A percentile compares a stretch with the other conserved stretches of the same genome.
phyloP scores from a whole-genome alignment of 164 flowering plant species.

The Kalanchoe fedtschenkoi region DNA sequence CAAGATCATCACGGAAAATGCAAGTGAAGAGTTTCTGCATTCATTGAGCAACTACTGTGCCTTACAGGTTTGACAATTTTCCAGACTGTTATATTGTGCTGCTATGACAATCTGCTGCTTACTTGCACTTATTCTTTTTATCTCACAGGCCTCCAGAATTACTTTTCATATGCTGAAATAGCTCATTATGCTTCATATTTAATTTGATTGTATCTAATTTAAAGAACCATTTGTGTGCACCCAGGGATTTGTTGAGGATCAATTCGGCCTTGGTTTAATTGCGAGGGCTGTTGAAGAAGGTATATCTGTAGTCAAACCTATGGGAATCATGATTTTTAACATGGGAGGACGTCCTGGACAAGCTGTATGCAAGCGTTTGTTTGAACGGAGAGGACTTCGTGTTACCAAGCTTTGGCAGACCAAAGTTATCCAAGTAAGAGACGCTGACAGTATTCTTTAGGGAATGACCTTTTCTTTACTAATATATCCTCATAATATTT shows the following conservation, averaged over 20 bases:
- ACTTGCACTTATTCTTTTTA: neutral
- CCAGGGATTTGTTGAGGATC: slow-evolving; percentile 98
- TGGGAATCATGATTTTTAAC: slow-evolving; percentile 92
- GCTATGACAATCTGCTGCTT: neutral
- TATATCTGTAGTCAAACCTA: slow-evolving; percentile 77
- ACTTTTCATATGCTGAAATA: neutral
- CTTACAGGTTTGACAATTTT: slow-evolving; percentile 52
- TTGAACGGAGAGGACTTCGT: slow-evolving; percentile 89
- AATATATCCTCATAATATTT: neutral
- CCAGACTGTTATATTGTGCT: neutral
- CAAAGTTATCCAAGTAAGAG: slow-evolving; percentile 73
- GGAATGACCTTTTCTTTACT: neutral
- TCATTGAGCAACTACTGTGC: slow-evolving; percentile 94
- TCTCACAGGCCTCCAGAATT: neutral
- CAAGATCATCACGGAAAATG: slow-evolving; percentile 89
- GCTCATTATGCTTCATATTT: neutral
- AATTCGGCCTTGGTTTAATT: slow-evolving; percentile 91
- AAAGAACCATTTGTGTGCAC: neutral
- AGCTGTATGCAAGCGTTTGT: slow-evolving; percentile 83
- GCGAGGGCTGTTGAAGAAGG: slow-evolving; percentile 99
- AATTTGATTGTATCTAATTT: neutral
- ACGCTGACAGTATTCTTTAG: neutral
- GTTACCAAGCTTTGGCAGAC: slow-evolving; percentile 92
- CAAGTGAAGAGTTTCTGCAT: slow-evolving; percentile 87
- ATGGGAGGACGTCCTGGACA: slow-evolving; percentile 99